Conservation (phyloP, 768 basidiomycete species). For the Lentinula sp. region DNA sequence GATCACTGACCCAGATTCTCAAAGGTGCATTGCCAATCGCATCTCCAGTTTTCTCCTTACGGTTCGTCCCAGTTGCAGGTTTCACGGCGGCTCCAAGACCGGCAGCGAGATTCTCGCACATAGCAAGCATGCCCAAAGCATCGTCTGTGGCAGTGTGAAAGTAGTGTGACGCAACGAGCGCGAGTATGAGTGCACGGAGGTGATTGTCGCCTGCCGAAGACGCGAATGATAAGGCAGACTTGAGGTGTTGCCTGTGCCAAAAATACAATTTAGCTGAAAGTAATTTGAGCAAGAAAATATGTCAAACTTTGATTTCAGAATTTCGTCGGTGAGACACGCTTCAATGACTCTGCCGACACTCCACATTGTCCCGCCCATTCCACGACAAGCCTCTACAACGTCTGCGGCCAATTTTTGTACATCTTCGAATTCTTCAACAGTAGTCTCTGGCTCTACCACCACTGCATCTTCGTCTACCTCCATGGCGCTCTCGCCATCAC, state of each 20-base stretch:
- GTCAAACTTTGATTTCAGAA: constrained; percentile 55
- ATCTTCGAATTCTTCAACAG: constrained; percentile 18
- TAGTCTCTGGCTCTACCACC: constrained; percentile 10
- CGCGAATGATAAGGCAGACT: constrained; percentile 52
- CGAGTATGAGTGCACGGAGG: constrained; percentile 62
- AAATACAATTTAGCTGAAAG: neutral
- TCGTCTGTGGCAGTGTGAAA: constrained; percentile 66
- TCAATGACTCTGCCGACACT: constrained; percentile 51
- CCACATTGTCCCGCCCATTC: constrained; percentile 47
- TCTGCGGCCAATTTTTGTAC: constrained; percentile 26
- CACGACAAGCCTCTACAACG: constrained; percentile 38
- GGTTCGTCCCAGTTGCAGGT: neutral
- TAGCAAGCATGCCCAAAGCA: constrained; percentile 57
- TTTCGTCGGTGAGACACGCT: constrained; percentile 49
- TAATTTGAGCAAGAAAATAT: neutral
- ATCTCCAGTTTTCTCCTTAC: neutral
- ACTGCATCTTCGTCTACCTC: constrained; percentile 3
- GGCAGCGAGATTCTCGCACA: constrained; percentile 65
- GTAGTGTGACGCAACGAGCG: constrained; percentile 66
- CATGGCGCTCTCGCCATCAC: neutral
- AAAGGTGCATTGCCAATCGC: constrained; percentile 55
- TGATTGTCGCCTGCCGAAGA: constrained; percentile 64
- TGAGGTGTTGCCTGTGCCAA: constrained; percentile 45
- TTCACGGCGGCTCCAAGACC: constrained; percentile 50
- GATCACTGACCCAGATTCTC: constrained; percentile 69